phyloP scores from a whole-genome alignment of 768 basidiomycete species.

The Boletus eberwhitei region DNA sequence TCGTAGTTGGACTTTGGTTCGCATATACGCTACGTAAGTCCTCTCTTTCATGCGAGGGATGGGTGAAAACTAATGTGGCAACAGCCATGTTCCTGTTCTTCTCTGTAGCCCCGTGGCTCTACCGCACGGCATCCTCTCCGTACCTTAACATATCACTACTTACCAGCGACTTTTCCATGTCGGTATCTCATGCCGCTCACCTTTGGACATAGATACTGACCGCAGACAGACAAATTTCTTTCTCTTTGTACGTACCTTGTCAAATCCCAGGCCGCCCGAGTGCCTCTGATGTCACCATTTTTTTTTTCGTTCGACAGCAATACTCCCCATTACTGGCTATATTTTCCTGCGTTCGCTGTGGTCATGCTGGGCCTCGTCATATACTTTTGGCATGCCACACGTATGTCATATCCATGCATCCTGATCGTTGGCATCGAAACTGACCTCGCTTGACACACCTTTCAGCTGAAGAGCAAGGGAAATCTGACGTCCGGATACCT shows the following conservation, averaged over 20 bases:
- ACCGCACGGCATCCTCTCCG: slow-evolving; percentile 79
- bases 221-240: slow-evolving; percentile 34
- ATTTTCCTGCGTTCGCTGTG: slow-evolving; percentile 75
- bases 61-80: background rate
- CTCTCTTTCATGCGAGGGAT: background rate
- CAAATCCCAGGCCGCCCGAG: background rate
- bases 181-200: slow-evolving; percentile 29
- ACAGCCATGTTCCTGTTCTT: slow-evolving; percentile 77
- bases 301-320: slow-evolving; percentile 46
- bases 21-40: slow-evolving; percentile 40
- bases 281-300: background rate
- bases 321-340: slow-evolving; percentile 86
- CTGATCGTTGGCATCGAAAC: no score
- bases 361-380: slow-evolving; percentile 70
- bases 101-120: slow-evolving; percentile 77
- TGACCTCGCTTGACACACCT: background rate
- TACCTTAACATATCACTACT: slow-evolving; percentile 82
- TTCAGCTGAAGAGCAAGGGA: slow-evolving; percentile 71
- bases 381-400: slow-evolving; percentile 83
- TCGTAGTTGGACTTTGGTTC: slow-evolving; percentile 45
- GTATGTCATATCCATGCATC: slow-evolving; percentile 43
- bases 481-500: slow-evolving; percentile 28
- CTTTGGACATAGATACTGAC: slow-evolving; percentile 1
- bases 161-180: slow-evolving; percentile 90
- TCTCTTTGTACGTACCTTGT: slow-evolving; percentile 43